Percentiles rank a stretch among this genome's conserved stretches.
phyloP scores from a whole-genome alignment of 306 rosid species.

The Dryas octopetala region DNA sequence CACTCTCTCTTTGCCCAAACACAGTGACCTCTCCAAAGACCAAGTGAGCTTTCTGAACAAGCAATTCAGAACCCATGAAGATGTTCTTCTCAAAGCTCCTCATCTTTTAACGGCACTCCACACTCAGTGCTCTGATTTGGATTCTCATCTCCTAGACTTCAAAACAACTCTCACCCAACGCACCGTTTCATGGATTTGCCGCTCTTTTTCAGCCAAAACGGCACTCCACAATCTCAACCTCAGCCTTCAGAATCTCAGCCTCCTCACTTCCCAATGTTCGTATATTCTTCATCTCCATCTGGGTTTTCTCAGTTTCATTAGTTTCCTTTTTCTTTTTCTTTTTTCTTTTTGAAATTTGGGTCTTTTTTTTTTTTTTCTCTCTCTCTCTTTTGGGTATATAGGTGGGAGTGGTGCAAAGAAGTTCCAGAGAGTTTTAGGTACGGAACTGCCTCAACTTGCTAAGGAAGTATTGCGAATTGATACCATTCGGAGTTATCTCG shows the following conservation, averaged over 20 bases:
- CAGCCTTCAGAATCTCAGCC: constrained; percentile 51
- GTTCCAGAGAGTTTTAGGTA: constrained; percentile 35
- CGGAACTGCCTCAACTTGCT: constrained; percentile 57
- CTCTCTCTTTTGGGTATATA: constrained; percentile 11
- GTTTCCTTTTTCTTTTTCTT: background rate
- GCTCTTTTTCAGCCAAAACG: constrained; percentile 43
- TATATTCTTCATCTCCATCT: background rate
- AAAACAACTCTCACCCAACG: constrained; percentile 30
- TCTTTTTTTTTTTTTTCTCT: background rate
- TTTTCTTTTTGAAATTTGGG: background rate
- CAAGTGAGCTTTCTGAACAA: constrained; percentile 50
- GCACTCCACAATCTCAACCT: constrained; percentile 35
- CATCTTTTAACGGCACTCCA: constrained; percentile 33
- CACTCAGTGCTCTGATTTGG: constrained; percentile 42
- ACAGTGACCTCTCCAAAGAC: constrained; percentile 41
- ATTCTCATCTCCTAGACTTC: constrained; percentile 30
- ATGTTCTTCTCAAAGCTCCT: constrained; percentile 37
- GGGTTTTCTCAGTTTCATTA: background rate
- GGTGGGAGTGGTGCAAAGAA: constrained; percentile 53
- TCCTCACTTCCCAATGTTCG: constrained; percentile 53
- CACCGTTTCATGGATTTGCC: constrained; percentile 60
- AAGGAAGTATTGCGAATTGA: constrained; percentile 47
- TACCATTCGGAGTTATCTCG: constrained; percentile 51
- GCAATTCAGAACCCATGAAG: constrained; percentile 42
- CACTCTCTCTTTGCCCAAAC: constrained; percentile 28